A percentile compares a stretch with the other conserved stretches of the same genome.
These are phyloP conservation scores for Ustilago crameri DNA, from an alignment of 1,284 basidiomycete genomes.

Conservation along the genomic window DNA sequence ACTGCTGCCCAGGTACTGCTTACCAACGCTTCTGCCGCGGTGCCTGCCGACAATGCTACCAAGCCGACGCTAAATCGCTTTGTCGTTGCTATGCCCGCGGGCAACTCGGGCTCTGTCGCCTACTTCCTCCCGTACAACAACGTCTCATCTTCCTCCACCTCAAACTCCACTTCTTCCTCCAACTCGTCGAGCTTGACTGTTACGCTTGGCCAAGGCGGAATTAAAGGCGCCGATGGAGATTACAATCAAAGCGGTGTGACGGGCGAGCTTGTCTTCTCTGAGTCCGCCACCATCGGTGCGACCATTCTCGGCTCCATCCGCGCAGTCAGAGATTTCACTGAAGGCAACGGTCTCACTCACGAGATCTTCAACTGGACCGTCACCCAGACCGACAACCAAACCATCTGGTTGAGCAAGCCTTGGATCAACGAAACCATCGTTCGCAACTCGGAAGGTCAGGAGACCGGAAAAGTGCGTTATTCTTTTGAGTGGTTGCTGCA, in stretches of 20 bases:
- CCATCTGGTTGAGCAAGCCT: constrained; percentile 68
- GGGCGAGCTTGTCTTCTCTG: constrained; percentile 67
- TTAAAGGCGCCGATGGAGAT: constrained; percentile 56
- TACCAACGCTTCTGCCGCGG: constrained; percentile 63
- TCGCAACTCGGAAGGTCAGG: constrained; percentile 26
- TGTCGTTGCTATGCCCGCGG: constrained; percentile 70
- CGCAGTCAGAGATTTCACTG: constrained; percentile 70
- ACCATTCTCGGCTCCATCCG: constrained; percentile 70
- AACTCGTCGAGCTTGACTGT: constrained; percentile 53
- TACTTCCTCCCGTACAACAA: constrained; percentile 32
- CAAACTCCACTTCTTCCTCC: background rate
- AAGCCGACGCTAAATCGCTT: constrained; percentile 65
- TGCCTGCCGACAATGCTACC: constrained; percentile 21
- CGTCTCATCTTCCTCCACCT: background rate
- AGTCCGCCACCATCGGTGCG: constrained; percentile 69
- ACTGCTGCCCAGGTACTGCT: constrained; percentile 70
- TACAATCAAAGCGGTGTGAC: constrained; percentile 70
- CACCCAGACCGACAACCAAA: constrained; percentile 64
- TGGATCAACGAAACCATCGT: constrained; percentile 67
- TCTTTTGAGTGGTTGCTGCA: constrained; percentile 38
- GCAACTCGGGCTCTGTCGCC: constrained; percentile 66
- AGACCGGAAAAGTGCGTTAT: constrained; percentile 26
- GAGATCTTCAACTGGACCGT: constrained; percentile 71
- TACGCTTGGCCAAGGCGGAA: constrained; percentile 59
- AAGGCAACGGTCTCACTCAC: constrained; percentile 64